Evolutionary conservation across 805 yeast genomes (phyloP), one percentile per base, ranked within the genome.

Genomic region (Wickerhamiella nectarea): DNA sequence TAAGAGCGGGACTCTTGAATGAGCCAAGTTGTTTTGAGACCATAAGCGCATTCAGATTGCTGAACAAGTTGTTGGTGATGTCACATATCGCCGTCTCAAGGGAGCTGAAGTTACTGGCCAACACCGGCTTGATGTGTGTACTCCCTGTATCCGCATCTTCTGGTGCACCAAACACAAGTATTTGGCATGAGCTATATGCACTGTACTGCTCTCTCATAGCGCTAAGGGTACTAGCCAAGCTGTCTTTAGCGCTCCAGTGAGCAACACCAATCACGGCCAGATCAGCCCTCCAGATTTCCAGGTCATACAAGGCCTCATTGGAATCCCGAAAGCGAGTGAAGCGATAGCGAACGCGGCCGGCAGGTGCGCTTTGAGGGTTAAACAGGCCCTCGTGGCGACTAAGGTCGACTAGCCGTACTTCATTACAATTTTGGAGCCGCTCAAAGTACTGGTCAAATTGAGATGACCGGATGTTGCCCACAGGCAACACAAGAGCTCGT

Each of bases 261-360:
- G 61, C 56, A 20, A 75, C 50, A 3, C 76, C 80, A 36, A 75
- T 57, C 1, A 60, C 63, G 37, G 56, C 51, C 52, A 84, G 74
- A 0, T 81, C 75, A 56, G 85, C 84, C 41, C 96, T 64, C 60
- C 73, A 85, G 1, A 95, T 94, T 61, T 91, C 96, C 50, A 89
- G 76, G 59, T 89, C 97, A 52, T 80, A 83, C 34, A 89, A 64
- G 43, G 80, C 78, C 6, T 77, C 61, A 21, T 80, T 69, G 34
- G 74, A 76, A n/a, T 67, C 68, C 44, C 74, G 78, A 1, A 71
- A 64, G 6, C 63, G 55, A 10, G 62, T 59, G 50, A 75, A 75
- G 45, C 76, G 77, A 54, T 72, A 82, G 11, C 76, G 58, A 1
- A 89, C 60, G 40, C 79, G 63, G 0, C 97, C 97, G 40, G 71